Evolutionary conservation across 441 rosid genomes (phyloP).

Genomic region (Erodium chrysanthum): DNA sequence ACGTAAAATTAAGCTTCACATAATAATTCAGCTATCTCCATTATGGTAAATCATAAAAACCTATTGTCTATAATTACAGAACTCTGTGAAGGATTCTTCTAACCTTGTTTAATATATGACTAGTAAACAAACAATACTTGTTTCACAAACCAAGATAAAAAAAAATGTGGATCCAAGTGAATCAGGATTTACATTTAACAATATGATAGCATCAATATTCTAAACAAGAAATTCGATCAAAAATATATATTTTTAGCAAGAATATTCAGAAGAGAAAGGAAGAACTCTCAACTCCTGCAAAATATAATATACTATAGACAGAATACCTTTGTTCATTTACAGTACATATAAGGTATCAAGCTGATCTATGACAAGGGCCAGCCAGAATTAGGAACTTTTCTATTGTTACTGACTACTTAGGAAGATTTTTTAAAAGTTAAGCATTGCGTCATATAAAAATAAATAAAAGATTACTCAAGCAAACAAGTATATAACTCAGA

Average conservation of each 20-base stretch:
- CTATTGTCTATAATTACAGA: neutral
- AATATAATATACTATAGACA: neutral
- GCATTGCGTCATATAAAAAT: neutral
- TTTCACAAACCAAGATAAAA: slow-evolving; percentile 10
- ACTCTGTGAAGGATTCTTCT: neutral
- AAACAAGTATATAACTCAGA: too few species aligned
- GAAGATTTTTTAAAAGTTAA: too few species aligned
- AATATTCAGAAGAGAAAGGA: slow-evolving; percentile 5
- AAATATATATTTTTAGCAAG: too few species aligned
- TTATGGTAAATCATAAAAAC: neutral
- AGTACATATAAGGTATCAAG: neutral
- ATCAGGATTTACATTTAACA: neutral
- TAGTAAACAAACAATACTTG: slow-evolving; percentile 12
- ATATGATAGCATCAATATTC: neutral
- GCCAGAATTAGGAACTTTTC: neutral
- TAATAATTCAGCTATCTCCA: slow-evolving; percentile 6
- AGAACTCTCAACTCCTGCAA: slow-evolving; percentile 9
- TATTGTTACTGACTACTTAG: too few species aligned
- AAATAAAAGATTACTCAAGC: neutral
- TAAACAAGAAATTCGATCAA: too few species aligned
- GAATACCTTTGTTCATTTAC: neutral
- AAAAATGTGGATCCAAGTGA: neutral
- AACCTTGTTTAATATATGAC: neutral
- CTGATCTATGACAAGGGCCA: too few species aligned
- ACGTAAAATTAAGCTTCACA: slow-evolving; percentile 7